Conservation (phyloP, 1,284 basidiomycete genomes). For the Apiotrichum domesticum region DNA sequence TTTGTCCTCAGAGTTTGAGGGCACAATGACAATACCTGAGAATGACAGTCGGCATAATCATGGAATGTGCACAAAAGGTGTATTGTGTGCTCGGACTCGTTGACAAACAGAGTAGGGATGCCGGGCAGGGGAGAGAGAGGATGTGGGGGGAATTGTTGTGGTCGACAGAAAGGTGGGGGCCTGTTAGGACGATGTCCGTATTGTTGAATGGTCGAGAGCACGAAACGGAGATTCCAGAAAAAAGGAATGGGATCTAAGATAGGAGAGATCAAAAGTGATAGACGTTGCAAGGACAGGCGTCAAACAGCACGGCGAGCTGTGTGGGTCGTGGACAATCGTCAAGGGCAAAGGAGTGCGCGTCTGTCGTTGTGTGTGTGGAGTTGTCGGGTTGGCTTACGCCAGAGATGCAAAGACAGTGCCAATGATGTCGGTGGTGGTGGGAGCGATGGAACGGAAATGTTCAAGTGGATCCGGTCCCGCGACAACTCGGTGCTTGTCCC, state of each 20-base stretch:
- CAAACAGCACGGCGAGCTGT: background rate
- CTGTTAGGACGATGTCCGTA: too few species aligned
- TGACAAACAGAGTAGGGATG: conserved; percentile 1
- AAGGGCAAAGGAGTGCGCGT: background rate
- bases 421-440: background rate
- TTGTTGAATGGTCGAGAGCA: too few species aligned
- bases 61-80: background rate
- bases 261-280: background rate
- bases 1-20: background rate
- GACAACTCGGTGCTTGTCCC: too few species aligned
- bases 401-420: background rate
- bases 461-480: too few species aligned
- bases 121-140: background rate
- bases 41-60: background rate
- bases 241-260: background rate
- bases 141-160: too few species aligned
- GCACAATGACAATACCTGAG: background rate
- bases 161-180: too few species aligned
- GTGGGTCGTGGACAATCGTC: background rate
- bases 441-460: too few species aligned
- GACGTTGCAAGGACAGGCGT: background rate
- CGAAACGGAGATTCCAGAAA: too few species aligned
- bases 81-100: background rate
- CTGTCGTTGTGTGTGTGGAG: too few species aligned
- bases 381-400: background rate